phyloP scores from a whole-genome alignment of 441 rosid genomes.

The Erysimum pusillum region DNA sequence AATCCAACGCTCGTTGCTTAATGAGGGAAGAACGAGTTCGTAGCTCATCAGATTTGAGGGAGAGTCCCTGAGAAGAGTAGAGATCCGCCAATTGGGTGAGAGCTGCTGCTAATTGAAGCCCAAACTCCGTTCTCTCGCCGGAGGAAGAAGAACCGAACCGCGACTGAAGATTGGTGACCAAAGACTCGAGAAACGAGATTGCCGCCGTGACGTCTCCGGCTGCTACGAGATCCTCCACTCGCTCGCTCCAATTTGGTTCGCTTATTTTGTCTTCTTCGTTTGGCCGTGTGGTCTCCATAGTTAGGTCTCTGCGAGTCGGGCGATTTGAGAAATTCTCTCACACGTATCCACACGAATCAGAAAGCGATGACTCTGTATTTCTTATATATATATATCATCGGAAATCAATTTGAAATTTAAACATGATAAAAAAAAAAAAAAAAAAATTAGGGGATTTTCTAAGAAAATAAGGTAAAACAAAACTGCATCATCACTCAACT shows the following conservation, averaged over 20 bases:
- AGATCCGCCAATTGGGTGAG: constrained; percentile 71
- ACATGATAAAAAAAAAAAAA: not conserved
- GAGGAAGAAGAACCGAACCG: constrained; percentile 39
- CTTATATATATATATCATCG: constrained; percentile 24
- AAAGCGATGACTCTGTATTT: constrained; percentile 8
- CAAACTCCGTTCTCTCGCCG: constrained; percentile 43
- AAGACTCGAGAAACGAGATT: constrained; percentile 72
- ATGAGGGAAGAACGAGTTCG: constrained; percentile 67
- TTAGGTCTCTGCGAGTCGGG: constrained; percentile 31
- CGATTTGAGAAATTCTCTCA: constrained; percentile 26
- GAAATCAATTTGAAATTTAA: constrained; percentile 3
- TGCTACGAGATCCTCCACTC: constrained; percentile 78
- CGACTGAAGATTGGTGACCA: constrained; percentile 54
- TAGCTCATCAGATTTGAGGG: constrained; percentile 81
- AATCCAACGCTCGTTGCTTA: constrained; percentile 50
- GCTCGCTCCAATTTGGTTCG: constrained; percentile 81
- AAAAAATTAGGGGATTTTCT: not conserved
- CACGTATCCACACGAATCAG: constrained; percentile 37
- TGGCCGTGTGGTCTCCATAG: constrained; percentile 40
- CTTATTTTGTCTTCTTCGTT: constrained; percentile 29
- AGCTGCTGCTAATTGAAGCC: constrained; percentile 70
- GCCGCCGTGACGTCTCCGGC: constrained; percentile 71
- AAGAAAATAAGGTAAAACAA: not conserved
- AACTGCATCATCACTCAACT: not conserved
- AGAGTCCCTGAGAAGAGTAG: constrained; percentile 71